Percentiles rank a stretch among this genome's conserved stretches.
phyloP scores from a whole-genome alignment of 2,329 filamentous ascomycete species.

The Penicillium sp. region DNA sequence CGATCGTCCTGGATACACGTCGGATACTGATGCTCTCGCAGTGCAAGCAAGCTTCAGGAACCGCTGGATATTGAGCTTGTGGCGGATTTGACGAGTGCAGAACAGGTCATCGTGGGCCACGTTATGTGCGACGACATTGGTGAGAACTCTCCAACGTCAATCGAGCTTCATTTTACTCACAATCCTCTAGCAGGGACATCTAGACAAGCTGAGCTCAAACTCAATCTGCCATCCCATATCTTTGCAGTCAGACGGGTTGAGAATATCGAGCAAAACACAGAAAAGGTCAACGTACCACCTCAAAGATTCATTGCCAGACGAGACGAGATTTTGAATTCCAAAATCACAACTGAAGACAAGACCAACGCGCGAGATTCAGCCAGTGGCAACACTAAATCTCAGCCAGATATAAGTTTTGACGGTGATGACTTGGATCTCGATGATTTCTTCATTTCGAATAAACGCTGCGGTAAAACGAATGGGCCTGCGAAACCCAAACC shows the following conservation, averaged over 20 bases:
- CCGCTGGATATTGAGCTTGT: slow-evolving; percentile 59
- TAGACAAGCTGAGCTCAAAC: slow-evolving; percentile 51
- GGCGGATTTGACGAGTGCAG: slow-evolving; percentile 52
- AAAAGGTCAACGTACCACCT: neutral
- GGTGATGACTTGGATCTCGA: slow-evolving; percentile 53
- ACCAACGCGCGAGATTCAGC: slow-evolving; percentile 21
- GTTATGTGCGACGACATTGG: slow-evolving; percentile 83
- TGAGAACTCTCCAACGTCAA: slow-evolving; percentile 26
- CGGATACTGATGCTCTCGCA: slow-evolving; percentile 29
- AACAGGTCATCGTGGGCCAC: slow-evolving; percentile 62
- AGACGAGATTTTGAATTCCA: slow-evolving; percentile 2
- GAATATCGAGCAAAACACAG: neutral
- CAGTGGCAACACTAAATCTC: slow-evolving; percentile 7
- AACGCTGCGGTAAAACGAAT: neutral
- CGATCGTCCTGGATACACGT: slow-evolving; percentile 14
- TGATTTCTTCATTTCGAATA: slow-evolving; percentile 45
- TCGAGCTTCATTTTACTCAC: slow-evolving; percentile 12
- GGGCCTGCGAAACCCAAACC: neutral
- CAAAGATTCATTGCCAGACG: neutral
- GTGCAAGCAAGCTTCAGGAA: slow-evolving; percentile 61
- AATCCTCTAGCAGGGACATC: slow-evolving; percentile 52
- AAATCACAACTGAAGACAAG: slow-evolving; percentile 18
- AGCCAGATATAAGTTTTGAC: slow-evolving; percentile 44
- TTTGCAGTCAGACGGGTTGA: slow-evolving; percentile 35
- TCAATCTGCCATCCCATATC: slow-evolving; percentile 45